Evolutionary conservation across 2,329 filamentous ascomycete genomes (phyloP), one percentile per base, ranked within the genome.

Genomic region (Cladosporium halotolerans): DNA sequence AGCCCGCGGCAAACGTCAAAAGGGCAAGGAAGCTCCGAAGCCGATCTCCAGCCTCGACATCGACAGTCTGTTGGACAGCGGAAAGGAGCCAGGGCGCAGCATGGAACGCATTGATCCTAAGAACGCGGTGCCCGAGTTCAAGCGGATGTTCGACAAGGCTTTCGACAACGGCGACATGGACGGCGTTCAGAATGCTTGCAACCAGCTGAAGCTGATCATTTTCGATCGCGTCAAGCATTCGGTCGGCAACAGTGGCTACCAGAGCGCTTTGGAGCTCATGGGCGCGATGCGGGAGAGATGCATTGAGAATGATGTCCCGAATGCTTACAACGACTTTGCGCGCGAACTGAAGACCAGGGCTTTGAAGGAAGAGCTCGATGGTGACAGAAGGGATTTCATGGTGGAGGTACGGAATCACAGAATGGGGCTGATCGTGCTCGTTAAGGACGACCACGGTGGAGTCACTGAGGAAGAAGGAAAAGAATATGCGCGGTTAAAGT

Each of bases 71-170:
- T 82, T 97, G n/a, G 23, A 16, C 5, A 14, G 13, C 10, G 36
- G 36, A 13, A 73, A 76, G 54, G 75, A 79, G 43, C 63, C 62
- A 33, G 58, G 55, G 32, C 58, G 63, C 53, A 80, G 77, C 44
- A 72, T 72, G 28, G 70, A 76, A 65, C 77, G 73, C 42, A 83
- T 87, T 53, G 79, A 81, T 8, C 68, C 79, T 0, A 79, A 85
- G 9, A 97, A 97, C 58, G 83, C 91, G 1, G 83, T 97, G 4
- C 90, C 93, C 0, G 88, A 92, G 55, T 96, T 96, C 79, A 95
- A 91, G 66, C 89, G 89, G 67, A 79, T 85, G 3, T 76, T 97
- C 13, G 76, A 60, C 28, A 50, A 81, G 6, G 79, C 84, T 28
- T 32, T n/a, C 41, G 50, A 52, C 34, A 72, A 85, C 1, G 73